phyloP scores from a whole-genome alignment of 225 moss, liverwort and hornwort genomes.

The Physcomitrium patens region DNA sequence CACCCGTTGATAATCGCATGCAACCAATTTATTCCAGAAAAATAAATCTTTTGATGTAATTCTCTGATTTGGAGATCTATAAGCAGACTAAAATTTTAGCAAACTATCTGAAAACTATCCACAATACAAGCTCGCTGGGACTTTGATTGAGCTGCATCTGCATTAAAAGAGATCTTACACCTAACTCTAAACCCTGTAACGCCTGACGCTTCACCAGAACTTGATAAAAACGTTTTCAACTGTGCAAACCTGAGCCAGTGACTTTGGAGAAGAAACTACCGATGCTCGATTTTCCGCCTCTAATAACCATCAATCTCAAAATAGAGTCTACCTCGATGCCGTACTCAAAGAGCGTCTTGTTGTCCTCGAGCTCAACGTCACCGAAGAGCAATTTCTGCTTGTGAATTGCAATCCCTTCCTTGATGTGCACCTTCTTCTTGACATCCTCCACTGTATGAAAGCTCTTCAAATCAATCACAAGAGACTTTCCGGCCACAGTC shows the following conservation, averaged over 20 bases:
- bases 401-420: conserved; percentile 53
- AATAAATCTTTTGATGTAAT: conserved; percentile 4
- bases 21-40: conserved; percentile 29
- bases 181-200: background rate
- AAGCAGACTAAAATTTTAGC: conserved; percentile 24
- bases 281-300: conserved; percentile 46
- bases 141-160: background rate
- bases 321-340: conserved; percentile 57
- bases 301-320: conserved; percentile 46
- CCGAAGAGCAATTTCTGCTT: conserved; percentile 49
- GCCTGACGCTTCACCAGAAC: conserved; percentile 18
- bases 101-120: conserved; percentile 9
- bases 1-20: conserved; percentile 9
- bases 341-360: conserved; percentile 52
- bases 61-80: conserved; percentile 10
- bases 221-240: conserved; percentile 13
- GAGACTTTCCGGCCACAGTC: conserved; percentile 47
- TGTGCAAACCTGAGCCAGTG: conserved; percentile 52
- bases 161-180: background rate
- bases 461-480: conserved; percentile 53
- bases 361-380: conserved; percentile 48
- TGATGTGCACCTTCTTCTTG: conserved; percentile 53
- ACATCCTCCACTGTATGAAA: conserved; percentile 48
- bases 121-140: background rate
- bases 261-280: conserved; percentile 55